Percentiles rank a stretch among this genome's conserved stretches.
These are phyloP conservation scores for Debaryomycetaceae sp. DNA, from an alignment of 1,139 yeast genomes.

Conservation along the genomic window DNA sequence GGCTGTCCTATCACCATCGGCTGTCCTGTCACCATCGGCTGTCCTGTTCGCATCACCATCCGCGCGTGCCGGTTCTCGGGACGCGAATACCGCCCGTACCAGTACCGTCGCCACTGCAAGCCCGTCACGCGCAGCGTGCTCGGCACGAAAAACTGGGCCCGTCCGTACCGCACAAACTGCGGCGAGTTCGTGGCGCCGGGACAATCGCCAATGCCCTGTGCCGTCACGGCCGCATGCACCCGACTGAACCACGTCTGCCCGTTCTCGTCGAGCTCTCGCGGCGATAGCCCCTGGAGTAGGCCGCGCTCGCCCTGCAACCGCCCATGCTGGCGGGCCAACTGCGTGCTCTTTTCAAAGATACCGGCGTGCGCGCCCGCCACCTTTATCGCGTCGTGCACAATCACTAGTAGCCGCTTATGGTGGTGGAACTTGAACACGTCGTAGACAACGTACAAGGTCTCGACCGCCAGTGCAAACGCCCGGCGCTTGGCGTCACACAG, in stretches of 20 bases:
- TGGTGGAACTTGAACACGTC: constrained; percentile 6
- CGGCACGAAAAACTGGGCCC: constrained; percentile 2
- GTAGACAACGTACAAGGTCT: constrained; percentile 5
- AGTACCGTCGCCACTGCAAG: constrained; percentile 5
- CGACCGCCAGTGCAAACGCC: no score
- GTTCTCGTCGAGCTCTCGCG: neutral
- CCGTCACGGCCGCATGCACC: no score
- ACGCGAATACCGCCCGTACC: constrained; percentile 2
- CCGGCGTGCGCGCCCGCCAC: constrained; percentile 3
- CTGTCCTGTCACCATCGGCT: neutral
- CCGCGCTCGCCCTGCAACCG: no score
- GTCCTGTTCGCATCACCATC: neutral
- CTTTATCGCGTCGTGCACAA: constrained; percentile 4
- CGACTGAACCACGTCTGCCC: neutral
- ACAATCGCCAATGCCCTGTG: no score
- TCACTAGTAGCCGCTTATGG: constrained; percentile 3
- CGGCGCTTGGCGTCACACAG: neutral
- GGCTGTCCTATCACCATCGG: no score
- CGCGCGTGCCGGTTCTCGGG: neutral
- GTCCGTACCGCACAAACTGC: constrained; percentile 1
- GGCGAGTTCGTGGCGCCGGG: no score
- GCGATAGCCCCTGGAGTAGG: neutral
- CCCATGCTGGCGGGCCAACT: no score
- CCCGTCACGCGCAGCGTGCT: constrained; percentile 1
- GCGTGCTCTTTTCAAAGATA: no score